Conservation (phyloP, 2,329 filamentous ascomycete species). For the Parastagonospora nodorum region DNA sequence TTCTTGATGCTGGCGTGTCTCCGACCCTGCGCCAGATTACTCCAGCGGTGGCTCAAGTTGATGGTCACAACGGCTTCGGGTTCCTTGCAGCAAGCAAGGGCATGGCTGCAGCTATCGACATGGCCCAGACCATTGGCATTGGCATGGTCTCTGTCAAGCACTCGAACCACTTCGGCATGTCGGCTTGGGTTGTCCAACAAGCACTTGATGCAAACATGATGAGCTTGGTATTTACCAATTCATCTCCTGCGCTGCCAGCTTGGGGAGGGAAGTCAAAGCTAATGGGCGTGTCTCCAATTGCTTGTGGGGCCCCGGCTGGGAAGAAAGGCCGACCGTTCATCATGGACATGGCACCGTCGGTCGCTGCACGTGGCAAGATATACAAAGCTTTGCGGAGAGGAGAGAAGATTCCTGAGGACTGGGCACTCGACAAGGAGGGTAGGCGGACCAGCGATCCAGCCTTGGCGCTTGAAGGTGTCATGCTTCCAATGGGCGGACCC, state of each 20-base stretch:
- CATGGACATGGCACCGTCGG: slow-evolving; percentile 73
- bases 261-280: slow-evolving; percentile 72
- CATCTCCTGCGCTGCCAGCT: slow-evolving; percentile 70
- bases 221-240: slow-evolving; percentile 66
- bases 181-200: slow-evolving; percentile 78
- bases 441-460: slow-evolving; percentile 72
- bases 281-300: slow-evolving; percentile 75
- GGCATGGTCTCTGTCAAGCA: slow-evolving; percentile 77
- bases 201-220: slow-evolving; percentile 71
- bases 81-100: slow-evolving; percentile 71
- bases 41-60: slow-evolving; percentile 71
- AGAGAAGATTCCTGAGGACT: slow-evolving; percentile 72
- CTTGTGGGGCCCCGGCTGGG: slow-evolving; percentile 74
- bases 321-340: slow-evolving; percentile 66
- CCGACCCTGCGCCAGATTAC: slow-evolving; percentile 67
- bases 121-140: slow-evolving; percentile 69
- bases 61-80: slow-evolving; percentile 74
- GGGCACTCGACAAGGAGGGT: slow-evolving; percentile 76
- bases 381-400: slow-evolving; percentile 71
- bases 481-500: slow-evolving; percentile 84
- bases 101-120: slow-evolving; percentile 70
- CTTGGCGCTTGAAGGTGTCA: slow-evolving; percentile 69
- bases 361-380: slow-evolving; percentile 74
- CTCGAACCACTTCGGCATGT: slow-evolving; percentile 85
- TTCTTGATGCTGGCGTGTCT: slow-evolving; percentile 65